Conservation (phyloP, 192 early-diverging fungal genomes). For the Polychytrium aggregatum region DNA sequence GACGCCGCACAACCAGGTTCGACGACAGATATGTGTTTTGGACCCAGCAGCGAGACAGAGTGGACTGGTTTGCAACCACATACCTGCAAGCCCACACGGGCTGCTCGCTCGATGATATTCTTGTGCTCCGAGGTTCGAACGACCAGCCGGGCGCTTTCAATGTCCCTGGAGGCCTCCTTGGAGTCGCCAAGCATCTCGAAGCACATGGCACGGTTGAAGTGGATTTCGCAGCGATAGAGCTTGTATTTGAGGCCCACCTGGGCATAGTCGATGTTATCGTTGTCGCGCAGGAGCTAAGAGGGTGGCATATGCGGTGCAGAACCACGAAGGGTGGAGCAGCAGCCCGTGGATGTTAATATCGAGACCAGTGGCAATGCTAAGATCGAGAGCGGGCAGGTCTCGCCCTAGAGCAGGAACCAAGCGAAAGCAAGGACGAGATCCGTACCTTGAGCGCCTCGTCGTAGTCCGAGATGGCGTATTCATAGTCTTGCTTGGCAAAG, state of each 20-base stretch:
- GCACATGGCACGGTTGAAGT: constrained; percentile 84
- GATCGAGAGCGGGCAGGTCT: too few relatives aligned
- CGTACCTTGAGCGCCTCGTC: constrained; percentile 52
- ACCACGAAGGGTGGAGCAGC: constrained; percentile 66
- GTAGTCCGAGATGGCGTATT: constrained; percentile 51
- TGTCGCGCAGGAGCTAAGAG: constrained; percentile 39
- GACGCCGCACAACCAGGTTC: too few relatives aligned
- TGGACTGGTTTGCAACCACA: too few relatives aligned
- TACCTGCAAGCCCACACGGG: constrained; percentile 13
- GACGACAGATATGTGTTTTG: too few relatives aligned
- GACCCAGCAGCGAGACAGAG: too few relatives aligned
- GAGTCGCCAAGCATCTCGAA: constrained; percentile 56
- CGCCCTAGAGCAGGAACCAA: too few relatives aligned
- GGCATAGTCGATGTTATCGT: constrained; percentile 85
- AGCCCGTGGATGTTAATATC: neutral
- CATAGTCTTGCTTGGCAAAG: constrained; percentile 56
- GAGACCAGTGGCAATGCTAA: too few relatives aligned
- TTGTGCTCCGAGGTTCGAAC: constrained; percentile 11
- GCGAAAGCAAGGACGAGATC: too few relatives aligned
- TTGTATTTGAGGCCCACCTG: constrained; percentile 88
- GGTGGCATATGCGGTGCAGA: constrained; percentile 66
- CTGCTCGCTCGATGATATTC: constrained; percentile 12
- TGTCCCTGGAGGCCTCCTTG: constrained; percentile 51
- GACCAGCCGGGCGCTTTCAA: constrained; percentile 38
- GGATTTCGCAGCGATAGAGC: constrained; percentile 77